A percentile compares a stretch with the other conserved stretches of the same genome.
Conservation (phyloP, 2,329 filamentous ascomycete genomes). For the Zasmidium cellare region DNA sequence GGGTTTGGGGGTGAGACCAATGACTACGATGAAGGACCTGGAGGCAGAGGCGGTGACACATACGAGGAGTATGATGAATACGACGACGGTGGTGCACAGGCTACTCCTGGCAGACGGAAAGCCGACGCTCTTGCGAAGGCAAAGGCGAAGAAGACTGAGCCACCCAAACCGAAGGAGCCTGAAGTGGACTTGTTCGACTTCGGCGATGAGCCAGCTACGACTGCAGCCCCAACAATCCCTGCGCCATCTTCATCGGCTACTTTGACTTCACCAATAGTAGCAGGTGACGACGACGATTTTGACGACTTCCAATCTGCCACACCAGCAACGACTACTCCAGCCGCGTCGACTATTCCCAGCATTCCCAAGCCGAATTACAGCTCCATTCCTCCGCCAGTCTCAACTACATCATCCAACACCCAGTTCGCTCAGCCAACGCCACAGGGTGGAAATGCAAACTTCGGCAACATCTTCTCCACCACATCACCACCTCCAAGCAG, state of each 20-base stretch:
- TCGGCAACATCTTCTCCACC: constrained; percentile 80
- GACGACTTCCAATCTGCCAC: constrained; percentile 95
- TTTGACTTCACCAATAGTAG: constrained; percentile 30
- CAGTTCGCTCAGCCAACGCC: constrained; percentile 83
- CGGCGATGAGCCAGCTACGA: constrained; percentile 67
- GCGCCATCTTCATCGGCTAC: constrained; percentile 25
- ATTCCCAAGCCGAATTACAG: constrained; percentile 39
- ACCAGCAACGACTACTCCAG: constrained; percentile 53
- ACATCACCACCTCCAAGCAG: constrained; percentile 68
- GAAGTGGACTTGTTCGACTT: constrained; percentile 92
- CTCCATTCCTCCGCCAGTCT: constrained; percentile 46
- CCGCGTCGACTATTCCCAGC: constrained; percentile 39
- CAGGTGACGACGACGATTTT: constrained; percentile 85
- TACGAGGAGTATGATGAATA: constrained; percentile 98
- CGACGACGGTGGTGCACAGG: constrained; percentile 67
- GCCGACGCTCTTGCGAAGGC: constrained; percentile 40
- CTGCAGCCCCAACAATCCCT: constrained; percentile 47
- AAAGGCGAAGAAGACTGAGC: constrained; percentile 64
- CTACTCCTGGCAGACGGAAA: constrained; percentile 55
- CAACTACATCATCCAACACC: constrained; percentile 54
- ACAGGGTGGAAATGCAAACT: constrained; percentile 75
- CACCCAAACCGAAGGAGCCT: constrained; percentile 80
- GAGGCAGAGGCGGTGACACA: constrained; percentile 59
- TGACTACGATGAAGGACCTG: constrained; percentile 59
- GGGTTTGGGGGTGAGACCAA: constrained; percentile 81